phyloP scores from a whole-genome alignment of 2,329 filamentous ascomycete species.

The Cytospora schulzeri region DNA sequence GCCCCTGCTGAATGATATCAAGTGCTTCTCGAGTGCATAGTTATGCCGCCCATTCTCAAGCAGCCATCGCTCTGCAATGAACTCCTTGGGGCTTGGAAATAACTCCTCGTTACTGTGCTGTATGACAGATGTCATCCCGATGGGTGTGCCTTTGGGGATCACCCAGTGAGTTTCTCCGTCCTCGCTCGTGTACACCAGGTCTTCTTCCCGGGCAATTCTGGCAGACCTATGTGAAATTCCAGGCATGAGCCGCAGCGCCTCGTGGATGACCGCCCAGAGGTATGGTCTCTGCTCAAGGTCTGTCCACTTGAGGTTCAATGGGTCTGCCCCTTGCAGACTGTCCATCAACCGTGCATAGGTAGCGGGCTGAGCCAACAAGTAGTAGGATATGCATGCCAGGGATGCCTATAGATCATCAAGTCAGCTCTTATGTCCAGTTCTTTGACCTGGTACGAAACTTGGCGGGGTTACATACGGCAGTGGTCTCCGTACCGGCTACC shows the following conservation, averaged over 20 bases:
- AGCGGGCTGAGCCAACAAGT: constrained; percentile 5
- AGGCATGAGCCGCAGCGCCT: constrained; percentile 32
- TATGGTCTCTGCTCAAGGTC: constrained; percentile 32
- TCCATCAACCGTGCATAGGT: not conserved
- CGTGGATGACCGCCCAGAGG: constrained; percentile 30
- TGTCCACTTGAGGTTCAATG: constrained; percentile 26
- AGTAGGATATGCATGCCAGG: constrained; percentile 13
- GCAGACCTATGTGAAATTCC: constrained; percentile 27
- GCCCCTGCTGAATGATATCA: constrained; percentile 32
- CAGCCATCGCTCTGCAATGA: constrained; percentile 33
- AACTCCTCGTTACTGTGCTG: constrained; percentile 30
- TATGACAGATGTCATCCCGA: constrained; percentile 30
- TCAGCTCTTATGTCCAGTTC: not conserved
- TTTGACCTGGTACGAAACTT: too few species aligned
- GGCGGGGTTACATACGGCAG: constrained; percentile 20
- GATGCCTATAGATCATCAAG: not conserved
- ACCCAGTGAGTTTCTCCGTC: constrained; percentile 24
- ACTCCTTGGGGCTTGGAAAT: constrained; percentile 31
- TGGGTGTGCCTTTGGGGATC: constrained; percentile 30
- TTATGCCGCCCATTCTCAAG: constrained; percentile 20
- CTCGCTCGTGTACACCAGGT: constrained; percentile 20
- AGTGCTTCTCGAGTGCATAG: constrained; percentile 26
- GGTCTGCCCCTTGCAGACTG: not conserved
- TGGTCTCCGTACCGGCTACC: constrained; percentile 30
- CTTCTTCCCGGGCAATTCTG: constrained; percentile 25